Evolutionary conservation across 2,329 filamentous ascomycete species (phyloP), one percentile per base, ranked within the genome.

Genomic region (Bipolaris gigantea): DNA sequence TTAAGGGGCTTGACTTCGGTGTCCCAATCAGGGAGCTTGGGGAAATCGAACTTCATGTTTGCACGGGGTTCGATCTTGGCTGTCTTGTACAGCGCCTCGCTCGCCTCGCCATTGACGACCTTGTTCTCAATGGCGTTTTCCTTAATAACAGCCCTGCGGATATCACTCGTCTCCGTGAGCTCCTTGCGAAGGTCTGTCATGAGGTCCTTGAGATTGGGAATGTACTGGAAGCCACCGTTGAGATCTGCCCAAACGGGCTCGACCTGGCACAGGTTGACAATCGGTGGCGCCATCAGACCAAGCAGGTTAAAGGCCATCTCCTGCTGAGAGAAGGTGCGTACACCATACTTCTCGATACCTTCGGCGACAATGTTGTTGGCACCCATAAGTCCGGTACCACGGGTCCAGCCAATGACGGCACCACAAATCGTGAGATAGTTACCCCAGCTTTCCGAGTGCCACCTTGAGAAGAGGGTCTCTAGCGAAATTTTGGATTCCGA

Each of bases 281-380:
- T 90, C 25, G 88, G 84, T 34, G 94, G 92, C 1, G 92, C 89
- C 94, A 99, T 96, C 48, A 99, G 85, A 64, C 94, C 93, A 40
- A 99, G 85, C 63, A 99, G 79, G 78, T 99, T 99, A 83, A 99
- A 99, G 15, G 94, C 94, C 94, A 99, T 99, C 77, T 99, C 94
- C 75, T 96, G 92, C 79, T 97, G 94, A 9, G 93, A 97, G 82
- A 99, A 99, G 4, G 94, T 99, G 67, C 94, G 92, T 23, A 97
- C 94, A 68, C 94, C 94, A 63, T 95, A 94, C 67, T 90, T 90
- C 81, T 99, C 94, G 52, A 99, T 91, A 56, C 93, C 94, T 75
- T 97, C 93, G 33, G 94, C 94, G 62, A 97, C 92, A 66, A 97
- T 87, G 76, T 99, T 97, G 83, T 97, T 97, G 70, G 89, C 92